Percentiles rank a stretch among this genome's conserved stretches.
These are phyloP conservation scores for Agaricus blazei DNA, from an alignment of 768 basidiomycete species.

Conservation along the genomic window DNA sequence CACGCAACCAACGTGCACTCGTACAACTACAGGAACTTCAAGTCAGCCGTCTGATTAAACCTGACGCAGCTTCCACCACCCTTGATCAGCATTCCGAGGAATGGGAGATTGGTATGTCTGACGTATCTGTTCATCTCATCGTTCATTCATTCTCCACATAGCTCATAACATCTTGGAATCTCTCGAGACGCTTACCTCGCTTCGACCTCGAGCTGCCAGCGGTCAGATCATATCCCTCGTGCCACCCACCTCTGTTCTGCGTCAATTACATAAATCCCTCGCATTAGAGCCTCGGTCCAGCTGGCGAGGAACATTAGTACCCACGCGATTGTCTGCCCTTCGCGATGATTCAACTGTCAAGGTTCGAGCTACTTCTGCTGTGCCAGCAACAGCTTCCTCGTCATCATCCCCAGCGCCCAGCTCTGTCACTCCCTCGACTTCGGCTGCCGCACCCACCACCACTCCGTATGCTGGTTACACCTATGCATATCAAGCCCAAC, in stretches of 20 bases:
- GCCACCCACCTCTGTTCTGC: constrained; percentile 62
- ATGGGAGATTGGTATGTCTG: constrained; percentile 68
- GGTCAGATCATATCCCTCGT: constrained; percentile 43
- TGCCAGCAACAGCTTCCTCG: constrained; percentile 26
- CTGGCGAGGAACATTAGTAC: constrained; percentile 72
- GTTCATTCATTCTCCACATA: constrained; percentile 13
- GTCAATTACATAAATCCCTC: constrained; percentile 65
- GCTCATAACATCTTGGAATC: constrained; percentile 73
- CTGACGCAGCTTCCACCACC: constrained; percentile 32
- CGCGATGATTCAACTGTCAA: constrained; percentile 74
- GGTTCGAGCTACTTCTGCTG: constrained; percentile 34
- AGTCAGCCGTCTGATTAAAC: constrained; percentile 42
- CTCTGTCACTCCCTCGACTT: constrained; percentile 19
- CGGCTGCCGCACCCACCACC: constrained; percentile 19
- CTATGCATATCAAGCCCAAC: constrained; percentile 26
- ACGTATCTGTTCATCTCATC: constrained; percentile 9
- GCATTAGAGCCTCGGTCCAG: constrained; percentile 54
- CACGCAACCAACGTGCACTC: constrained; percentile 61
- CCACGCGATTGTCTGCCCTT: constrained; percentile 51
- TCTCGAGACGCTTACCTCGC: constrained; percentile 57
- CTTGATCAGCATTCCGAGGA: constrained; percentile 73
- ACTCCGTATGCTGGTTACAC: constrained; percentile 29
- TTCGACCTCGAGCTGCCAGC: constrained; percentile 56
- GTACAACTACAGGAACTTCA: constrained; percentile 64
- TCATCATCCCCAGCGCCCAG: constrained; percentile 18